Evolutionary conservation across 2,329 filamentous ascomycete genomes (phyloP), one percentile per base, ranked within the genome.

Genomic region (Colletotrichum cordylinicola): DNA sequence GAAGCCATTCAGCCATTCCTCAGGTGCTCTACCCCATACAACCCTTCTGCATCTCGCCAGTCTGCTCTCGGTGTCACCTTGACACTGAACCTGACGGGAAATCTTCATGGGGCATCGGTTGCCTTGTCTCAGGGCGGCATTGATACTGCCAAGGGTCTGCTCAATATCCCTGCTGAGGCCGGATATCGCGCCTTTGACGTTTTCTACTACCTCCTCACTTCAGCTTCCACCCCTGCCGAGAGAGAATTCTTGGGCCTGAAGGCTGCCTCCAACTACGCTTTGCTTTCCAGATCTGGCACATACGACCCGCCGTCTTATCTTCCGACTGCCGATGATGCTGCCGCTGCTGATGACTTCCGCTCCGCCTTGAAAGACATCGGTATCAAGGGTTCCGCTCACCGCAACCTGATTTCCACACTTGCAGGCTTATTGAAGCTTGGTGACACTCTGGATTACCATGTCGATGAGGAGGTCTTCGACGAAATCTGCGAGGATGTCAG

Each of bases 151-250:
- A 92, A 92, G 77, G 97, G 96, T 56, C 88, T 99, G 13, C 88
- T 98, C 18, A 92, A 94, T 72, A 92, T 99, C 18, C 95, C 97
- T 0, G 85, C 92, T 0, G 93, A 98, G 82, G 82, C 92, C 8
- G 97, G 97, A 15, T 95, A 95, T 84, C 93, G 97, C 77, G 97
- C 96, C 5, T 99, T 99, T 80, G 96, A 99, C 82, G 97, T 98
- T 66, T 98, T 99, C 82, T 98, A 99, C 86, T 98, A 98, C 81
- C 91, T 99, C 1, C 90, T 98, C 56, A 98, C 96, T 1, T 96
- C 94, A n/a, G 94, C 95, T 1, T 98, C 97, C 0, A 97, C 95
- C 2, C 92, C 94, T 6, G 93, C 95, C 2, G 97, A 99, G 86
- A 90, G 95, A 72, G 96, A 98, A 82, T 98, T 96, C 76, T 87